phyloP scores from a whole-genome alignment of 257 asterid species.

The Jacaranda copaia region DNA sequence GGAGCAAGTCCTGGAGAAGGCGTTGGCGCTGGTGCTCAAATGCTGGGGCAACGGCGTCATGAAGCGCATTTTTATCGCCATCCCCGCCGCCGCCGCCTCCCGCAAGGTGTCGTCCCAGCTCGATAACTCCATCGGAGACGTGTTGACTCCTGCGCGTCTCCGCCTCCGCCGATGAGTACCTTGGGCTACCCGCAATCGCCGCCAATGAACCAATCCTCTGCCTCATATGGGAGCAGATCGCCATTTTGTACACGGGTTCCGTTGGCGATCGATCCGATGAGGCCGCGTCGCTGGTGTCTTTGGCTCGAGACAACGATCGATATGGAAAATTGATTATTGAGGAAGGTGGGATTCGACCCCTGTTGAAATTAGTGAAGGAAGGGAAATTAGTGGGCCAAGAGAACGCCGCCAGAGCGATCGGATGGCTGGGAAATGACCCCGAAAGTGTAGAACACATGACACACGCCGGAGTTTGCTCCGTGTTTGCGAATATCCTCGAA shows the following conservation, averaged over 20 bases:
- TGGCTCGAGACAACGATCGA: constrained; percentile 67
- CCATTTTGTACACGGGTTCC: constrained; percentile 61
- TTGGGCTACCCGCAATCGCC: constrained; percentile 83
- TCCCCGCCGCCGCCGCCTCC: constrained; percentile 66
- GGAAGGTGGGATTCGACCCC: constrained; percentile 77
- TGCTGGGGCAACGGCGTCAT: constrained; percentile 72
- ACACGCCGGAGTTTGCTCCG: constrained; percentile 66
- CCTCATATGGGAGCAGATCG: constrained; percentile 85
- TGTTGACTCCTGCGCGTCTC: constrained; percentile 84
- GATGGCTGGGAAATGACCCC: constrained; percentile 67
- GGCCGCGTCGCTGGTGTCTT: constrained; percentile 69
- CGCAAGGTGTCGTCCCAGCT: constrained; percentile 65
- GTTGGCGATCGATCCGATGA: constrained; percentile 66
- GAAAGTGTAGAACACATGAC: constrained; percentile 74
- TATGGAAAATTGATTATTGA: constrained; percentile 73
- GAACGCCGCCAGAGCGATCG: constrained; percentile 68
- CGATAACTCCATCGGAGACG: constrained; percentile 81
- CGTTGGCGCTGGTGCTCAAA: constrained; percentile 54
- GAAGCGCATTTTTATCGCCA: constrained; percentile 74
- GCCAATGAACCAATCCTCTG: constrained; percentile 75
- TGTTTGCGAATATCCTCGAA: constrained; percentile 65
- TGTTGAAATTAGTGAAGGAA: constrained; percentile 64
- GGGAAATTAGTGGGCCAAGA: constrained; percentile 77
- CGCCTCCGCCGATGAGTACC: constrained; percentile 65
- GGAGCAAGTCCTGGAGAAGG: constrained; percentile 66